phyloP scores from a whole-genome alignment of 345 rosid genomes.

The Noccaea caerulescens region DNA sequence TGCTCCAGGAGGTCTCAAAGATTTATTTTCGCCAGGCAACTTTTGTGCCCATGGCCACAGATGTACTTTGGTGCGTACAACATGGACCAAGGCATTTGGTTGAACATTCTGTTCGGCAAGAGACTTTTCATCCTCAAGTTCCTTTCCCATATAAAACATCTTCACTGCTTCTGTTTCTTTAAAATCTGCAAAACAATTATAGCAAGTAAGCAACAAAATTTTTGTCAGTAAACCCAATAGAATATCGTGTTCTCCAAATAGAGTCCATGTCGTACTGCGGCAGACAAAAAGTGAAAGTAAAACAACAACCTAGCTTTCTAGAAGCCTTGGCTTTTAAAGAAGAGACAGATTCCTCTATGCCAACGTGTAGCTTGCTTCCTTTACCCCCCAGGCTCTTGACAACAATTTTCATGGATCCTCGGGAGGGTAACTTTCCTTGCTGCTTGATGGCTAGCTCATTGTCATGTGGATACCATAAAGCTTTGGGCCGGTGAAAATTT shows the following conservation, averaged over 20 bases:
- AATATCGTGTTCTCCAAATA: conserved; percentile 11
- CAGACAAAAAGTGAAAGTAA: conserved; percentile 26
- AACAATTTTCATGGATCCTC: conserved; percentile 84
- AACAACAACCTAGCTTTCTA: conserved; percentile 83
- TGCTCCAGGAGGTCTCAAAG: conserved; percentile 96
- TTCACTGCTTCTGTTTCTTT: conserved; percentile 84
- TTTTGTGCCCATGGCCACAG: conserved; percentile 84
- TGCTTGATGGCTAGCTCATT: conserved; percentile 90
- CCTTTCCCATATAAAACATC: conserved; percentile 80
- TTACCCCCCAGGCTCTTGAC: conserved; percentile 97
- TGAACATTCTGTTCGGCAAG: conserved; percentile 83
- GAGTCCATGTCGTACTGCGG: conserved; percentile 19
- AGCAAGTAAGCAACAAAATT: conserved; percentile 31
- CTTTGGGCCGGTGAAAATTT: conserved; percentile 95
- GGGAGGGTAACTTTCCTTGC: conserved; percentile 76
- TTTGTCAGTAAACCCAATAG: conserved; percentile 21
- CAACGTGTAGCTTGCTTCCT: conserved; percentile 89
- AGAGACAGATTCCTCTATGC: conserved; percentile 76
- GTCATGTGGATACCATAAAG: conserved; percentile 94
- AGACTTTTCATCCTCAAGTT: conserved; percentile 81
- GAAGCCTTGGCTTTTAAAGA: conserved; percentile 89
- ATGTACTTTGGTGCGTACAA: conserved; percentile 85
- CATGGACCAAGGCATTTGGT: conserved; percentile 90
- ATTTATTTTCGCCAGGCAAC: conserved; percentile 89
- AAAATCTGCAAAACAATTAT: conserved; percentile 64